A percentile compares a stretch with the other conserved stretches of the same genome.
These are phyloP conservation scores for Fagopyrum esculentum DNA, from an alignment of 148 eudicot species.

Conservation along the genomic window DNA sequence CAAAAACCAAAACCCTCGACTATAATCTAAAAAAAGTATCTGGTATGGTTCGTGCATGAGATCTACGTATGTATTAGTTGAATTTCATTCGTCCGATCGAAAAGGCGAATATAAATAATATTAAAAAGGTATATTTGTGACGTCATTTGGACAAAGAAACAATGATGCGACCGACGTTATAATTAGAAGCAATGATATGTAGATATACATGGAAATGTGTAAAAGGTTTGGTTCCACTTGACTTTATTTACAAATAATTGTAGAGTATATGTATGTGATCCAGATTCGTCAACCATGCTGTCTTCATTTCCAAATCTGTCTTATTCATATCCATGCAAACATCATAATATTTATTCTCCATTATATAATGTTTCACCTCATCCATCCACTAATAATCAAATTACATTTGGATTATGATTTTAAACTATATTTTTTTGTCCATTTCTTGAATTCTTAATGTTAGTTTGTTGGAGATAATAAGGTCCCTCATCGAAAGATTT, in stretches of 20 bases:
- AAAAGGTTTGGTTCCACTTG: constrained; percentile 11
- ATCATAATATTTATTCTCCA: background rate
- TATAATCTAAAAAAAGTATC: no score
- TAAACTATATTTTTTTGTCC: no score
- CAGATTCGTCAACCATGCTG: background rate
- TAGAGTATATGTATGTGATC: background rate
- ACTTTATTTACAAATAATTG: background rate
- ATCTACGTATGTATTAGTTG: background rate
- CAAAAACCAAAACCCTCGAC: no score
- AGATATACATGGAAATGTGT: background rate
- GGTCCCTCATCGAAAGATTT: no score
- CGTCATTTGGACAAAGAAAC: background rate
- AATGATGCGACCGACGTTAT: constrained; percentile 8
- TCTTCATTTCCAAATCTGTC: constrained; percentile 1
- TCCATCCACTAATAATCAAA: background rate
- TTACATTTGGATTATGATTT: background rate
- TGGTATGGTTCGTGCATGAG: background rate
- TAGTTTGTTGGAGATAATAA: no score
- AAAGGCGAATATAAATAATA: background rate
- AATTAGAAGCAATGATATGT: background rate
- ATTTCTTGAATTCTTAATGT: no score
- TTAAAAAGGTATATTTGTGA: background rate
- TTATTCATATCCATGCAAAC: background rate
- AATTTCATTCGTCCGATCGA: background rate
- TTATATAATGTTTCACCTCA: background rate